Conservation (phyloP, 495 filamentous ascomycete species). For the Acidomyces sp. region DNA sequence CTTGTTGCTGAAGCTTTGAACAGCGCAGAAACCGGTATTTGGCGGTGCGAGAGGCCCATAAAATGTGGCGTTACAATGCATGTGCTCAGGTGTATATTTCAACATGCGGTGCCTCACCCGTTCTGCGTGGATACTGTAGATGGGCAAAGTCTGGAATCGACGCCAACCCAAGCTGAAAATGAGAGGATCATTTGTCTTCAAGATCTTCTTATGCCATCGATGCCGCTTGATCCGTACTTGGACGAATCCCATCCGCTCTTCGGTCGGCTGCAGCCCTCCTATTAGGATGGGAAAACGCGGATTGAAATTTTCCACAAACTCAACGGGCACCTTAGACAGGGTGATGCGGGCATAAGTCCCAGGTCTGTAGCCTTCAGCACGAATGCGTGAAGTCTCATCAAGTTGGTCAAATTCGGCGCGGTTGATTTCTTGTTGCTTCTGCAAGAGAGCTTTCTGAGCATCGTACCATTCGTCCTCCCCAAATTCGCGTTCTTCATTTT, state of each 20-base stretch:
- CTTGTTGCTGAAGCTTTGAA: conserved; percentile 79
- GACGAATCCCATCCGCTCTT: conserved; percentile 89
- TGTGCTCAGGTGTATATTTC: conserved; percentile 94
- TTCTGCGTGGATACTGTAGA: conserved; percentile 89
- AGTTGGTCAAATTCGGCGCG: conserved; percentile 76
- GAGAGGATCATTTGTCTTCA: conserved; percentile 93
- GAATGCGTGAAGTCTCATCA: conserved; percentile 62
- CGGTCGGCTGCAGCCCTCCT: conserved; percentile 77
- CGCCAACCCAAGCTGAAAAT: conserved; percentile 98
- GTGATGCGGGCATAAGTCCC: conserved; percentile 88
- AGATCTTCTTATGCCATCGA: conserved; percentile 96
- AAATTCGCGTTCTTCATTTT: conserved; percentile 53
- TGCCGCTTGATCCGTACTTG: conserved; percentile 94
- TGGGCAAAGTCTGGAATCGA: conserved; percentile 78
- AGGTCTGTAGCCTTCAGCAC: conserved; percentile 82
- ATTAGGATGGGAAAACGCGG: conserved; percentile 75
- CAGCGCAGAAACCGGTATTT: conserved; percentile 87
- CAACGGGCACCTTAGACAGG: conserved; percentile 73
- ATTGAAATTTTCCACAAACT: conserved; percentile 82
- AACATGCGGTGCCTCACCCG: conserved; percentile 91
- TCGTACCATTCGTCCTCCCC: conserved; percentile 99
- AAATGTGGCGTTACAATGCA: conserved; percentile 94
- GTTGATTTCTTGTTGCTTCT: conserved; percentile 92
- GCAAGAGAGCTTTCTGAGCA: conserved; percentile 80
- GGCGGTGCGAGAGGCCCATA: conserved; percentile 90